phyloP scores from a whole-genome alignment of 345 rosid genomes.

The Hibiscus trionum region DNA sequence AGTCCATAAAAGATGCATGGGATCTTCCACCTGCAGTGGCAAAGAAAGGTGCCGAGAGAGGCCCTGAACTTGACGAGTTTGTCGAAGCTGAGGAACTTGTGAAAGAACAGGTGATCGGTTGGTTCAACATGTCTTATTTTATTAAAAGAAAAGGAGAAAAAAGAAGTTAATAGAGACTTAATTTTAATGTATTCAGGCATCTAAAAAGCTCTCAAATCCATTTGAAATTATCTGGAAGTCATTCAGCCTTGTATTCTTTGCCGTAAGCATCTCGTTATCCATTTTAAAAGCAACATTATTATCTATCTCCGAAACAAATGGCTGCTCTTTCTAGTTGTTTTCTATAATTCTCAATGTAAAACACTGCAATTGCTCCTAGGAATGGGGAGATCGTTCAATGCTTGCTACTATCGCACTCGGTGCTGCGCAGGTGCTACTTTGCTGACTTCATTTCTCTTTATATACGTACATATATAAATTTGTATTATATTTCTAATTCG shows the following conservation, averaged over 20 bases:
- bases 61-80: constrained; percentile 72
- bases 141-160: not conserved
- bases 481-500: not conserved
- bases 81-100: constrained; percentile 93
- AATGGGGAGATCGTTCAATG: constrained; percentile 99
- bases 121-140: not conserved
- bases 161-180: not conserved
- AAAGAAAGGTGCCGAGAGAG: constrained; percentile 43
- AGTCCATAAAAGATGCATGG: constrained; percentile 98
- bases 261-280: constrained; percentile 47
- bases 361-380: constrained; percentile 33
- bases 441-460: not conserved
- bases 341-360: not conserved
- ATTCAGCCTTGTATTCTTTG: constrained; percentile 92
- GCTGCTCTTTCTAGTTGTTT: not conserved
- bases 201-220: constrained; percentile 77
- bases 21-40: constrained; percentile 53
- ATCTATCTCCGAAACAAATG: not conserved
- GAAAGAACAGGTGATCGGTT: constrained; percentile 56
- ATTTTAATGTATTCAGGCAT: constrained; percentile 35
- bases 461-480: not conserved
- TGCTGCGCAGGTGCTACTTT: constrained; percentile 70
- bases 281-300: not conserved
- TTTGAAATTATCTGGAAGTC: constrained; percentile 88
- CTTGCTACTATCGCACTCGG: constrained; percentile 97